Percentiles rank a stretch among this genome's conserved stretches.
phyloP scores from a whole-genome alignment of 2,329 filamentous ascomycete genomes.

The Fusarium avenaceum region DNA sequence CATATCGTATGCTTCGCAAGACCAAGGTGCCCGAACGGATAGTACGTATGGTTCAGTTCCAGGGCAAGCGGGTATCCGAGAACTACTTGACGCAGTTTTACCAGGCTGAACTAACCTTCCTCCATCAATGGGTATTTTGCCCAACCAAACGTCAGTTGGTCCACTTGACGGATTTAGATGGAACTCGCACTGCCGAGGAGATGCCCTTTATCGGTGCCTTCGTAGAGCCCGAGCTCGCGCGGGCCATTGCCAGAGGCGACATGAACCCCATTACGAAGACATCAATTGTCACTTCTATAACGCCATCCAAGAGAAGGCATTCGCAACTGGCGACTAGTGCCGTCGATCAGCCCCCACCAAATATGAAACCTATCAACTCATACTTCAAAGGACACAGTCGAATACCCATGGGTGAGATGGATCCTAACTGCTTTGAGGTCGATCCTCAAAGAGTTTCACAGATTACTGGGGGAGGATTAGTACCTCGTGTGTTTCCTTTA shows the following conservation, averaged over 20 bases:
- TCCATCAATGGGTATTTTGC: conserved; percentile 96
- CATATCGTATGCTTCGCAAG: conserved; percentile 89
- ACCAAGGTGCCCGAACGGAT: conserved; percentile 88
- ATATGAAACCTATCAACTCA: conserved; percentile 65
- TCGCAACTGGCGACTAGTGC: conserved; percentile 52
- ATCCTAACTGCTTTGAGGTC: conserved; percentile 70
- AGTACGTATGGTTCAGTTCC: conserved; percentile 86
- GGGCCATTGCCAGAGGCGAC: conserved; percentile 82
- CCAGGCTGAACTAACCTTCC: conserved; percentile 90
- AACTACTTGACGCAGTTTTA: conserved; percentile 86
- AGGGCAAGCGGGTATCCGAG: conserved; percentile 86
- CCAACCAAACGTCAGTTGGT: conserved; percentile 78
- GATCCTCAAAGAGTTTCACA: conserved; percentile 63
- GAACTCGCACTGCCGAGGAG: conserved; percentile 73
- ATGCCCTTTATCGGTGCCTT: conserved; percentile 86
- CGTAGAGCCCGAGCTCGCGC: conserved; percentile 77
- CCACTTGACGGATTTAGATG: conserved; percentile 76
- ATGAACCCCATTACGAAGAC: conserved; percentile 91
- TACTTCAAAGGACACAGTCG: conserved; percentile 67
- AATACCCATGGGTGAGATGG: conserved; percentile 73
- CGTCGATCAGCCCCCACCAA: conserved; percentile 49
- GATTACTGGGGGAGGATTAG: conserved; percentile 63
- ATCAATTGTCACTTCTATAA: conserved; percentile 61
- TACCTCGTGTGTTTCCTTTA: conserved; percentile 70
- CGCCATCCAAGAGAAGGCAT: conserved; percentile 59